phyloP scores from a whole-genome alignment of 139 green algal genomes.

The Chlorella ohadii region DNA sequence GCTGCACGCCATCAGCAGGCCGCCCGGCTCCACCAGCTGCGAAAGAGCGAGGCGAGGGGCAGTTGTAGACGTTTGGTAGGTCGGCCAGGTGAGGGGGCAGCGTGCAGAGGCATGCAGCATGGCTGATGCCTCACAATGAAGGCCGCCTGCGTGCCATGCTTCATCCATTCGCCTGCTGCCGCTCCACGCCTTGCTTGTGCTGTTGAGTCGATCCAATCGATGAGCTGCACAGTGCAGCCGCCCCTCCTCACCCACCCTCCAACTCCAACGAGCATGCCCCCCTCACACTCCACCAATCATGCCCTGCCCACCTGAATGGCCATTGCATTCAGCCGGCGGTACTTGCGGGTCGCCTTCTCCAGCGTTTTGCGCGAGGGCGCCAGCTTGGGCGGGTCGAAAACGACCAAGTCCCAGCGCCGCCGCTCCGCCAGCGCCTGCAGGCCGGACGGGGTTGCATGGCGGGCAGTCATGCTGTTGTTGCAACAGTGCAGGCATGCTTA shows the following conservation, averaged over 20 bases:
- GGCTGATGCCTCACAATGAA: no score
- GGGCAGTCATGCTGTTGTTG: no score
- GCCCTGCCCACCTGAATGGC: conserved; percentile 48
- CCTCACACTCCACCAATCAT: no score
- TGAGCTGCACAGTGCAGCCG: no score
- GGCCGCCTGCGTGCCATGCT: no score
- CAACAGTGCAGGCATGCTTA: background rate
- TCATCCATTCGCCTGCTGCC: no score
- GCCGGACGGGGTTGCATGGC: background rate
- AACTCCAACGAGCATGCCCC: background rate
- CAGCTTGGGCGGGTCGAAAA: conserved; percentile 97
- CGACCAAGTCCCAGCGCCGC: conserved; percentile 83
- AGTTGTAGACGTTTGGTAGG: no score
- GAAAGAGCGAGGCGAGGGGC: background rate
- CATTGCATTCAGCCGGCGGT: conserved; percentile 72
- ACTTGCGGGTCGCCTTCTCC: conserved; percentile 47
- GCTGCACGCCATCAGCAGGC: conserved; percentile 95
- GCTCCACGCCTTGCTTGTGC: no score
- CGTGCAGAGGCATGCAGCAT: no score
- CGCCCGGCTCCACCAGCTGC: conserved; percentile 75
- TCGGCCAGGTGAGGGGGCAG: no score
- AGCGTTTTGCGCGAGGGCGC: conserved; percentile 76
- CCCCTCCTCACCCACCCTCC: background rate
- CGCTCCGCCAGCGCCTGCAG: conserved; percentile 28
- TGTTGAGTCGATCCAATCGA: no score